Evolutionary conservation across 306 rosid genomes (phyloP).

Genomic region (Boehmeria nivea): DNA sequence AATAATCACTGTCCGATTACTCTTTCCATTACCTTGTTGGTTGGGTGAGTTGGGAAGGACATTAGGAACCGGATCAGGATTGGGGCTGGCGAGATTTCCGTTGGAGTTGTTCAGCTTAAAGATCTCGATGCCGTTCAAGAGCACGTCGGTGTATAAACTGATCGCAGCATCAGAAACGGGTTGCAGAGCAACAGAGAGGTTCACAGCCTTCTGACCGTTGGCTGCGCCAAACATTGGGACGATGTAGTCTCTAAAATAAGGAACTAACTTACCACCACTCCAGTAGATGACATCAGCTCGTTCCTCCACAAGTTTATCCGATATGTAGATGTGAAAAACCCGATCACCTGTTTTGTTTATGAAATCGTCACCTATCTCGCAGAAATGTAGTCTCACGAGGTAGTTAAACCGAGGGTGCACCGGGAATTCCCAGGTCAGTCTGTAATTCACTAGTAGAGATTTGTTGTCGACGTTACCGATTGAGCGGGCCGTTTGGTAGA

Average conservation of each 20-base stretch:
- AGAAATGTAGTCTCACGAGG: constrained; percentile 32
- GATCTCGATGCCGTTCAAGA: constrained; percentile 32
- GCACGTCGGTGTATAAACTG: not conserved
- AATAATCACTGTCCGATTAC: not conserved
- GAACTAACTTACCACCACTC: not conserved
- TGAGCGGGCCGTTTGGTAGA: constrained; percentile 7
- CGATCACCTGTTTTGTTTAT: not conserved
- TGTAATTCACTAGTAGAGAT: not conserved
- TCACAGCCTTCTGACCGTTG: not conserved
- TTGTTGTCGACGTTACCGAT: not conserved
- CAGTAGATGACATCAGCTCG: not conserved
- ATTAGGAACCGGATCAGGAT: constrained; percentile 22
- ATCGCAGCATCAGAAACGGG: not conserved
- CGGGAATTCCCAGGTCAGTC: constrained; percentile 26
- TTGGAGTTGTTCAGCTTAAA: constrained; percentile 16
- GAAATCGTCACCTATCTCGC: constrained; percentile 18
- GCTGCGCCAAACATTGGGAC: not conserved
- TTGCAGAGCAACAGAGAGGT: constrained; percentile 8
- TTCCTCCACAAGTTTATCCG: constrained; percentile 7
- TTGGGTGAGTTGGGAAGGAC: not conserved
- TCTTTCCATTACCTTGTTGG: not conserved
- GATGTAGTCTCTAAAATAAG: not conserved
- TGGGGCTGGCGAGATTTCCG: constrained; percentile 19
- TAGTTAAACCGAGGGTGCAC: constrained; percentile 19
- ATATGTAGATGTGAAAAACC: constrained; percentile 25